Base-by-base conservation (phyloP, 768 basidiomycete genomes). In the Cystobasidium onofrii region DNA sequence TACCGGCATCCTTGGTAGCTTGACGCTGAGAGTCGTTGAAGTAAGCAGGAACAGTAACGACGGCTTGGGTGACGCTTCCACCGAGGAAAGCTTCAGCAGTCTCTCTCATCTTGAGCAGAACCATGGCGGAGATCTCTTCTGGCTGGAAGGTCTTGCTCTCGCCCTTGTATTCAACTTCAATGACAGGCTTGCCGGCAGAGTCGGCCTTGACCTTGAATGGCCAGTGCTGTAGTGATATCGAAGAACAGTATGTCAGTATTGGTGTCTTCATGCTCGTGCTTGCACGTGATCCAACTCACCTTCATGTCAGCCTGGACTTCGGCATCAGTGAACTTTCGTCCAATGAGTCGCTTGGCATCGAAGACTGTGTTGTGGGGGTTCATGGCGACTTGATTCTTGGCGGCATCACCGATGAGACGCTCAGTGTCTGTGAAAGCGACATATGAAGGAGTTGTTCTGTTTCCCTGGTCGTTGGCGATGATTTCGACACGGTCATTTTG, bases 21-120 rank as follows among this genome's bases (percentile, higher is more conserved):
- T 95, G 92, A 81, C 95, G 90, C 81, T 98, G 95, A 29, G 95
- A 94, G 84, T 98, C 93, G 83, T 98, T 98, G 86, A 97, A 97
- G 85, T 97, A 97, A 43, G 94, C 93, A 36, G 94, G 94, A 76
- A 97, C 84, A 76, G 84, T 84, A 78, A 84, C 83, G 75, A 82
- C 81, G 52, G 87, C 87, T 81, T 88, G 81, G 87, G 84, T 86
- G 80, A 88, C 86, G 76, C 84, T 84, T 78, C 84, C 83, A 31
- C 87, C 84, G 76, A 89, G 86, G 80, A 88, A 88, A 7, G 87
- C 84, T 81, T 88, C 87, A 41, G 87, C 87, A 44, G 86, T 88
- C 81, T 87, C 87, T 81, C 88, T 88, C 87, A 88, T 87, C 82
- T 87, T 87, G 73, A 82, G 81, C 69, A 88, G 82, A 67, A 88